These are phyloP conservation scores for Scutellaria baicalensis DNA, from an alignment of 257 asterid genomes.

Conservation along the genomic window DNA sequence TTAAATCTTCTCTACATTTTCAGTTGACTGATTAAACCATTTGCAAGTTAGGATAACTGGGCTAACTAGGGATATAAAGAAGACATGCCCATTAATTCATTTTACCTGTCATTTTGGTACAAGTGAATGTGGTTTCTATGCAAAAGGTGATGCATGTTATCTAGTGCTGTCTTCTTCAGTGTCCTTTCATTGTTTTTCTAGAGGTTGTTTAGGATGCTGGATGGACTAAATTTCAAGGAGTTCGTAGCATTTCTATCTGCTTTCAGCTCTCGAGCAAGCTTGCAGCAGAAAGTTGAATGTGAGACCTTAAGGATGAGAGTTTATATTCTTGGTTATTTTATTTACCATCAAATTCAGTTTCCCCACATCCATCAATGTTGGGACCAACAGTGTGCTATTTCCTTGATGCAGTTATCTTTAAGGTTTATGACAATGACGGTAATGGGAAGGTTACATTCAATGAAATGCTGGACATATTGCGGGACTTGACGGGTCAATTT, in stretches of 20 bases:
- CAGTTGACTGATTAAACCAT: too few relatives aligned
- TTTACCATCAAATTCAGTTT: not conserved
- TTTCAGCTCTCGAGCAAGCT: conserved; percentile 73
- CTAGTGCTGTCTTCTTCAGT: not conserved
- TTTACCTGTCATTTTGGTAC: not conserved
- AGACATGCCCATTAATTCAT: not conserved
- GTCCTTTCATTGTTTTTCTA: conserved; percentile 19
- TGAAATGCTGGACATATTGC: conserved; percentile 56
- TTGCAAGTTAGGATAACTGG: not conserved
- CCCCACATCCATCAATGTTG: not conserved
- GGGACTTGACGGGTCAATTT: conserved; percentile 61
- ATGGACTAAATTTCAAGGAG: conserved; percentile 80
- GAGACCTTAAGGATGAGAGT: conserved; percentile 11
- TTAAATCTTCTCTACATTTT: too few relatives aligned
- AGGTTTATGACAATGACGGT: conserved; percentile 63
- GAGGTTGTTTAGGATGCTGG: conserved; percentile 82
- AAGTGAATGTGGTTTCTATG: not conserved
- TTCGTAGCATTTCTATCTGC: conserved; percentile 80
- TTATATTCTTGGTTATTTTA: not conserved
- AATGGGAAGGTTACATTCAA: conserved; percentile 56
- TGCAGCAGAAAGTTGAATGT: conserved; percentile 72
- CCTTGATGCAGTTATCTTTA: conserved; percentile 47
- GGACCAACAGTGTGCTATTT: not conserved
- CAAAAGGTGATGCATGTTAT: not conserved
- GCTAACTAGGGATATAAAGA: not conserved